These are phyloP conservation scores for Malus hybrid DNA, from an alignment of 331 rosid species.

Conservation along the genomic window DNA sequence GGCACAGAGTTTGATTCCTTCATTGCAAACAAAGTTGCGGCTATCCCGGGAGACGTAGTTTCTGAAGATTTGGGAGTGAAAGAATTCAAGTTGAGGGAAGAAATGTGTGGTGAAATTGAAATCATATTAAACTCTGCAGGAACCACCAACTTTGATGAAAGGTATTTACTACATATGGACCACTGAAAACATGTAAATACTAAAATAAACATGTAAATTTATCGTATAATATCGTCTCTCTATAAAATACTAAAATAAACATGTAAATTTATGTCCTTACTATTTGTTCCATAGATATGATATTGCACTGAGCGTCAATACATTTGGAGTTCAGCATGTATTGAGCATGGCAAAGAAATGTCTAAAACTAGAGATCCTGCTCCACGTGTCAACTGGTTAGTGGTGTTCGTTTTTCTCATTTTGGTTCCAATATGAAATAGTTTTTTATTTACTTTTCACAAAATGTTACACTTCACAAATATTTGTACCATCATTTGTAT, in stretches of 20 bases:
- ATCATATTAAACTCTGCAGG: conserved; percentile 61
- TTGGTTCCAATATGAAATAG: too few species aligned
- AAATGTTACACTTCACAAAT: too few species aligned
- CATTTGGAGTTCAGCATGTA: conserved; percentile 49
- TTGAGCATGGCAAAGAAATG: conserved; percentile 53
- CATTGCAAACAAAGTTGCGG: conserved; percentile 37
- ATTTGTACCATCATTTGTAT: too few species aligned
- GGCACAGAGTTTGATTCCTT: conserved; percentile 38
- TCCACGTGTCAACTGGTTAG: conserved; percentile 56
- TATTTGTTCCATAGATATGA: conserved; percentile 28
- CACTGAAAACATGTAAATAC: neutral
- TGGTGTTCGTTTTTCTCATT: neutral
- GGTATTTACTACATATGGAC: conserved; percentile 1
- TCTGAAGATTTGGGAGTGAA: conserved; percentile 35
- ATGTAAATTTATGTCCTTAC: neutral
- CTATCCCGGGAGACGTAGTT: conserved; percentile 55
- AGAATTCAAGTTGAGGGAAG: conserved; percentile 30
- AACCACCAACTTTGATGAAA: conserved; percentile 34
- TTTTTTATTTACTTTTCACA: too few species aligned
- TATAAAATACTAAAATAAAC: neutral
- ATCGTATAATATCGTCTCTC: neutral
- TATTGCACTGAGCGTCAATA: conserved; percentile 50
- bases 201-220: neutral
- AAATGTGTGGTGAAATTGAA: conserved; percentile 29
- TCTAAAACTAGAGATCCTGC: conserved; percentile 30